Percentiles rank a stretch among this genome's conserved stretches.
Conservation (phyloP, 768 basidiomycete genomes). For the Amanita muscaria region DNA sequence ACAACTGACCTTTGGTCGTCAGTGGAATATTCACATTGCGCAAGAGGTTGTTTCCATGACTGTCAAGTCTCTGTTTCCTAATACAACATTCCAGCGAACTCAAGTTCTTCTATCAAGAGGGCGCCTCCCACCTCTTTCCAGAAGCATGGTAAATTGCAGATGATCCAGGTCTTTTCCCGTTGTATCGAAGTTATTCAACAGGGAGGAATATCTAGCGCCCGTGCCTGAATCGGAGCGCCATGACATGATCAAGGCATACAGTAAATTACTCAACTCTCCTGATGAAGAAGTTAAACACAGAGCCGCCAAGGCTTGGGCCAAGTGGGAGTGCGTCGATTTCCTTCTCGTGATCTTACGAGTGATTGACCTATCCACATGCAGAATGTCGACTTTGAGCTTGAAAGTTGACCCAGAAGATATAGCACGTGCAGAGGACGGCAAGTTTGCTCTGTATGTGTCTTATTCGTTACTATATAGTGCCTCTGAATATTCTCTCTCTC, state of each 20-base stretch:
- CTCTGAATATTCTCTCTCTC: too few relatives aligned
- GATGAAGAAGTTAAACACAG: slow-evolving; percentile 55
- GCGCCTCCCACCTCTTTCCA: slow-evolving; percentile 74
- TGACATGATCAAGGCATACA: slow-evolving; percentile 80
- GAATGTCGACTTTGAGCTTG: slow-evolving; percentile 78
- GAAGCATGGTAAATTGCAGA: slow-evolving; percentile 62
- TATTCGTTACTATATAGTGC: too few relatives aligned
- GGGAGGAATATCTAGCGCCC: slow-evolving; percentile 76
- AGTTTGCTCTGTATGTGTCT: slow-evolving; percentile 71
- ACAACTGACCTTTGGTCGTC: neutral
- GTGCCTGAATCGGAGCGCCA: slow-evolving; percentile 76
- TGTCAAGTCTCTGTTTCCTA: neutral
- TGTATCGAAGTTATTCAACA: slow-evolving; percentile 19
- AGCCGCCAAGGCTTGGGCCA: slow-evolving; percentile 82
- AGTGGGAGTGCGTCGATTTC: slow-evolving; percentile 71
- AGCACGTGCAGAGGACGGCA: slow-evolving; percentile 58
- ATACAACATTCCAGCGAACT: slow-evolving; percentile 48
- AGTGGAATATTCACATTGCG: slow-evolving; percentile 88
- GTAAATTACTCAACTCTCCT: slow-evolving; percentile 62
- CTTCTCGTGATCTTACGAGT: neutral
- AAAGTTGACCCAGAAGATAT: slow-evolving; percentile 61
- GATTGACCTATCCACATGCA: slow-evolving; percentile 18
- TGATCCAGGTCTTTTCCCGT: neutral
- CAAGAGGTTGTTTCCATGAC: slow-evolving; percentile 42
- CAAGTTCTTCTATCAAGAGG: slow-evolving; percentile 88